phyloP scores from a whole-genome alignment of 805 yeast species.

The Metschnikowia baotianmanensis region DNA sequence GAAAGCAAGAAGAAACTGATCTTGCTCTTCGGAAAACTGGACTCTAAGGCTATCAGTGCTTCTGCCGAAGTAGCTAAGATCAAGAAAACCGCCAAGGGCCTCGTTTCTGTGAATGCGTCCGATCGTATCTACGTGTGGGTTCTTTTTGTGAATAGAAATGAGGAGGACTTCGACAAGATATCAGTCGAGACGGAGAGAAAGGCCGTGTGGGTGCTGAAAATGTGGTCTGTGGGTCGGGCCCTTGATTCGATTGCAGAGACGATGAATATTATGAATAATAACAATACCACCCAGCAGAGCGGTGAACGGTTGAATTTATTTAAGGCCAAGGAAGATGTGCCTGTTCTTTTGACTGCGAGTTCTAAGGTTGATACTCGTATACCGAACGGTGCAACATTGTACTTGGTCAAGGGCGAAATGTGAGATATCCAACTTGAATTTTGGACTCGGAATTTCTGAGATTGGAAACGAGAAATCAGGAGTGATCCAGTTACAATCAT shows the following conservation, averaged over 20 bases:
- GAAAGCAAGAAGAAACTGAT: constrained; percentile 12
- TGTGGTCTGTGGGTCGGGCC: constrained; percentile 61
- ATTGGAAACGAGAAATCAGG: too few species aligned
- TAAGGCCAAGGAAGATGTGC: constrained; percentile 29
- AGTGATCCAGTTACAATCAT: too few species aligned
- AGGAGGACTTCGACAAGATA: constrained; percentile 25
- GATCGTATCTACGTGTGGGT: constrained; percentile 54
- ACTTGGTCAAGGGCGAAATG: constrained; percentile 49
- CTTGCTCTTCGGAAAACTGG: constrained; percentile 8
- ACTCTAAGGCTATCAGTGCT: constrained; percentile 11
- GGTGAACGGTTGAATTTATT: constrained; percentile 49
- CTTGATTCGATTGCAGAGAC: constrained; percentile 51
- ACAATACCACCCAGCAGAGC: constrained; percentile 44
- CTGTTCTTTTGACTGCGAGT: constrained; percentile 28
- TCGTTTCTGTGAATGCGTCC: constrained; percentile 36
- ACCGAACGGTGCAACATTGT: constrained; percentile 49
- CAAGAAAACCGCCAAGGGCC: constrained; percentile 52
- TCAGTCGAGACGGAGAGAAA: constrained; percentile 27
- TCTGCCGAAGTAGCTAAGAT: constrained; percentile 38
- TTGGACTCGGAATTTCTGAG: too few species aligned
- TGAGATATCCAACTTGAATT: too few species aligned
- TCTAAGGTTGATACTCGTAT: constrained; percentile 42
- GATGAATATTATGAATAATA: constrained; percentile 47
- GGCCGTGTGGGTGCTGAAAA: constrained; percentile 48
- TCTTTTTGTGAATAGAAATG: constrained; percentile 35